These are phyloP conservation scores for Marsdenia floribunda DNA, from an alignment of 257 asterid genomes.

Conservation along the genomic window DNA sequence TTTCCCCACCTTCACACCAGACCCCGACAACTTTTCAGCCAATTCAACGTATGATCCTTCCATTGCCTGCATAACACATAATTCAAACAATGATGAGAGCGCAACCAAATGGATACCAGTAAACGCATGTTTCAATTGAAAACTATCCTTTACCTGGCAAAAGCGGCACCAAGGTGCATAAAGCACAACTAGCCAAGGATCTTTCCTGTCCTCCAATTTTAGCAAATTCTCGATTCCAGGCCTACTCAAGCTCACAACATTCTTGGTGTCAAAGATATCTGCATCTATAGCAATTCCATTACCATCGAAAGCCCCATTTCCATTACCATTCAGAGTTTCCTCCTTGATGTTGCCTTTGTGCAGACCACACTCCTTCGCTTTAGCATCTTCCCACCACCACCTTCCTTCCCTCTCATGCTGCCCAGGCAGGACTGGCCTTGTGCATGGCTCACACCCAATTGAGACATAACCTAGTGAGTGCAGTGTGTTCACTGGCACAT, in stretches of 20 bases:
- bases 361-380: conserved; percentile 87
- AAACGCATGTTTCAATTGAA: background rate
- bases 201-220: conserved; percentile 56
- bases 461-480: conserved; percentile 71
- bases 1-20: conserved; percentile 75
- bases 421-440: conserved; percentile 73
- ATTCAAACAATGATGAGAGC: conserved; percentile 7
- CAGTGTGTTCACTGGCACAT: conserved; percentile 70
- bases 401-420: conserved; percentile 93
- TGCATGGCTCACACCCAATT: conserved; percentile 91
- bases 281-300: conserved; percentile 33
- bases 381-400: conserved; percentile 99
- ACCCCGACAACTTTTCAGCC: conserved; percentile 54
- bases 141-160: conserved; percentile 54
- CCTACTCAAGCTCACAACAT: conserved; percentile 51
- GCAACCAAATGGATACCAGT: background rate
- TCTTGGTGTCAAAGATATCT: conserved; percentile 47
- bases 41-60: conserved; percentile 64
- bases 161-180: conserved; percentile 92
- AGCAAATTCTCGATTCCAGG: conserved; percentile 72
- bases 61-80: conserved; percentile 35
- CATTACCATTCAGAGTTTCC: conserved; percentile 37
- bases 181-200: conserved; percentile 73
- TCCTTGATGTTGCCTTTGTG: conserved; percentile 85
- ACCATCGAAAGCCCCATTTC: conserved; percentile 26